Base-by-base conservation (phyloP, 257 asterid species). In the Petrea volubilis region DNA sequence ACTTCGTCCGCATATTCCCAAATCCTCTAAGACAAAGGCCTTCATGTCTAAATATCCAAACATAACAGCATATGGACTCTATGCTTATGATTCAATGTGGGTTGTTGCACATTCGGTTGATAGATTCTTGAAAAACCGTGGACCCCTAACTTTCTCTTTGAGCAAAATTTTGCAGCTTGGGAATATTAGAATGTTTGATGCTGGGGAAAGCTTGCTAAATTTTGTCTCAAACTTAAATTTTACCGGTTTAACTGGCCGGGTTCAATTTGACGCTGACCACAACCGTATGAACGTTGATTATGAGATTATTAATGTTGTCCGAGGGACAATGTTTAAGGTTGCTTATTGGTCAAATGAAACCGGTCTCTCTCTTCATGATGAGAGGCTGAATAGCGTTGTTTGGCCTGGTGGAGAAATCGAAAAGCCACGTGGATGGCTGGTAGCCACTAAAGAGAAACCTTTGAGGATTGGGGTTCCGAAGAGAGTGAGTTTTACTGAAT, bases 81-180 rank as follows among this genome's bases (percentile, higher is more conserved):
- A 76, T 73, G 84, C 82, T 57, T 80, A 80, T 50, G 84, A 80
- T 53, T 28, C 82, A 14, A 60, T 80, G 57, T 76, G 82, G 84
- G 51, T 72, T 11, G 44, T 80, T 27, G 81, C 84, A 3, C 40
- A 14, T 64, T 64, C 84, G 21, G 40, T 76, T 4, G 76, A 68
- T 38, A 63, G 34, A 6, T 33, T 76, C 36, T 28, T 80, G 23
- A 67, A 73, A 29, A 66, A 68, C 53, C 28, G 13, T 11, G 68
- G 68, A 43, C 34, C 5, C 14, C 43, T 76, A 36, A 13, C 79
- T 3, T 76, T 80, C 43, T 76, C 74, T 31, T 71, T 28, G 12
- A 47, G 24, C 4, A 21, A 21, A 25, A 64, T 31, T 6, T 51
- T 74, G 62, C 71, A 62, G n/a, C 47, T 65, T 60, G 71, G 75